These are phyloP conservation scores for Didymella segeticola DNA, from an alignment of 2,329 filamentous ascomycete species.

Conservation along the genomic window DNA sequence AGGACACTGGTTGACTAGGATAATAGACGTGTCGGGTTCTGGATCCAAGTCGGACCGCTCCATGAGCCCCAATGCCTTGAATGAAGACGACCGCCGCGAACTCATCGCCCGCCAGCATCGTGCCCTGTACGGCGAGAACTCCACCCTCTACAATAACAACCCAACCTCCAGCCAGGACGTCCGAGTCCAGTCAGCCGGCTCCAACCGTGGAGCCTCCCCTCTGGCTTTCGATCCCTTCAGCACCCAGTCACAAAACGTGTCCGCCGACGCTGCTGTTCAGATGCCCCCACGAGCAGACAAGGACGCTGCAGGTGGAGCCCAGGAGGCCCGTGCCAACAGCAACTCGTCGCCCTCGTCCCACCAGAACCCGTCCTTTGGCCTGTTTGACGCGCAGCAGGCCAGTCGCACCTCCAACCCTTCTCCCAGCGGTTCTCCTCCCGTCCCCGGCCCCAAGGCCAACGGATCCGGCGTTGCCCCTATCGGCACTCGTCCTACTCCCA, in stretches of 20 bases:
- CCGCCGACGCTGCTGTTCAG: slow-evolving; percentile 61
- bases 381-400: slow-evolving; percentile 66
- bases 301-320: slow-evolving; percentile 55
- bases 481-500: slow-evolving; percentile 80
- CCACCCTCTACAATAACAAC: slow-evolving; percentile 72
- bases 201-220: slow-evolving; percentile 76
- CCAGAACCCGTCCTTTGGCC: slow-evolving; percentile 56
- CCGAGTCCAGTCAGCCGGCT: slow-evolving; percentile 64
- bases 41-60: slow-evolving; percentile 84
- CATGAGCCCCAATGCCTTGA: slow-evolving; percentile 84
- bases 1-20: slow-evolving; percentile 59
- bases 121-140: slow-evolving; percentile 83
- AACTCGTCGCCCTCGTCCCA: slow-evolving; percentile 82
- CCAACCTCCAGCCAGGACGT: slow-evolving; percentile 71
- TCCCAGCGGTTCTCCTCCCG: slow-evolving; percentile 80
- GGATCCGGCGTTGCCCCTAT: slow-evolving; percentile 83
- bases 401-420: slow-evolving; percentile 86
- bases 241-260: slow-evolving; percentile 56
- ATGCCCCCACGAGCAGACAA: slow-evolving; percentile 56
- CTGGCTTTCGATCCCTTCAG: slow-evolving; percentile 77
- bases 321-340: slow-evolving; percentile 78
- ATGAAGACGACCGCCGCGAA: slow-evolving; percentile 94
- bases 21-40: slow-evolving; percentile 73
- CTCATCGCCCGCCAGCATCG: slow-evolving; percentile 95
- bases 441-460: slow-evolving; percentile 65